Conservation (phyloP, 148 eudicot species). For the Cornus controversa region DNA sequence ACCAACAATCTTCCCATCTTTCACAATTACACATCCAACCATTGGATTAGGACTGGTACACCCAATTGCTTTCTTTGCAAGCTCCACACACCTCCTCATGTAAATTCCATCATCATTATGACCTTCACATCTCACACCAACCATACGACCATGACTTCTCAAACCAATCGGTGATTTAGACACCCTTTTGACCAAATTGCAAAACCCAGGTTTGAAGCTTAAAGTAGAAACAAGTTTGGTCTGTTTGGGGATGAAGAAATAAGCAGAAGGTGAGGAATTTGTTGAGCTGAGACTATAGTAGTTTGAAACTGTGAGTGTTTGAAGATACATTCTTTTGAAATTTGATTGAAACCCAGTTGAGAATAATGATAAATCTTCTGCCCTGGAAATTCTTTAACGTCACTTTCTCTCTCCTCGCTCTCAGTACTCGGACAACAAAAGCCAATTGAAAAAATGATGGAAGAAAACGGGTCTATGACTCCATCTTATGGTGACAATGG, state of each 20-base stretch:
- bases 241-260: neutral
- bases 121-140: slow-evolving; percentile 24
- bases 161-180: slow-evolving; percentile 16
- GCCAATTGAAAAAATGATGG: too few species aligned
- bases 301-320: slow-evolving; percentile 22
- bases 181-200: slow-evolving; percentile 31
- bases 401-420: too few species aligned
- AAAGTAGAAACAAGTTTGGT: slow-evolving; percentile 7
- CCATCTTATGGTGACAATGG: too few species aligned
- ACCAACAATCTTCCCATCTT: slow-evolving; percentile 80
- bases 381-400: too few species aligned
- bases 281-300: neutral
- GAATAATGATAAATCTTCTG: too few species aligned
- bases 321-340: slow-evolving; percentile 23
- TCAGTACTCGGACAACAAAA: too few species aligned
- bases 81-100: slow-evolving; percentile 78
- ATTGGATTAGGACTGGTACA: slow-evolving; percentile 95
- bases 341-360: neutral
- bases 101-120: slow-evolving; percentile 53
- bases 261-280: slow-evolving; percentile 5
- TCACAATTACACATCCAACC: slow-evolving; percentile 96
- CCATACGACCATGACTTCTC: slow-evolving; percentile 22
- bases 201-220: slow-evolving; percentile 34
- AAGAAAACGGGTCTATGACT: too few species aligned
- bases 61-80: slow-evolving; percentile 79